phyloP scores from a whole-genome alignment of 2,329 filamentous ascomycete species.

The Hirsutella thompsonii region DNA sequence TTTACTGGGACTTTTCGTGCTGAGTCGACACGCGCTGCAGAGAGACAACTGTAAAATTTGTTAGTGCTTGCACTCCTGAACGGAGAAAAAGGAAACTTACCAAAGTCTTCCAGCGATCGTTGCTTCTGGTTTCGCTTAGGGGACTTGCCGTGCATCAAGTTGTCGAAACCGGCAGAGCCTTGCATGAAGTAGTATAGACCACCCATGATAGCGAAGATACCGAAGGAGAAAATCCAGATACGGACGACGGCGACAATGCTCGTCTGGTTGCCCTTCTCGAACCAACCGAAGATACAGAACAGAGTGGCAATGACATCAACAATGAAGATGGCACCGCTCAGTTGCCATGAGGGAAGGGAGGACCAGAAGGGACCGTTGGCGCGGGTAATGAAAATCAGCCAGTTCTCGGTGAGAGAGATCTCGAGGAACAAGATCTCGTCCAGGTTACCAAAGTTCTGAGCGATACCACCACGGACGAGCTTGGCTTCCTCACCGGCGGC shows the following conservation, averaged over 20 bases:
- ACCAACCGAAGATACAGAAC: constrained; percentile 79
- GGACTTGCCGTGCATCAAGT: constrained; percentile 85
- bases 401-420: constrained; percentile 86
- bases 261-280: constrained; percentile 51
- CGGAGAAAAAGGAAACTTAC: constrained; percentile 37
- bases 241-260: constrained; percentile 75
- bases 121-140: constrained; percentile 73
- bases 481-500: too few species aligned
- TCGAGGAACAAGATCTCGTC: constrained; percentile 81
- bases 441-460: constrained; percentile 75
- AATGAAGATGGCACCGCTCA: constrained; percentile 62
- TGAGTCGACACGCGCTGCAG: constrained; percentile 83
- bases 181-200: constrained; percentile 66
- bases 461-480: constrained; percentile 52
- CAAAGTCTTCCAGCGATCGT: constrained; percentile 77
- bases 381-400: constrained; percentile 93
- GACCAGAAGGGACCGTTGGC: constrained; percentile 90
- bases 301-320: constrained; percentile 77
- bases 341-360: constrained; percentile 76
- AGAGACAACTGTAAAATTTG: constrained; percentile 53
- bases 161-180: constrained; percentile 71
- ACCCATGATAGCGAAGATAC: constrained; percentile 75
- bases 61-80: constrained; percentile 8
- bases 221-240: constrained; percentile 86
- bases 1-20: constrained; percentile 76